These are phyloP conservation scores for Logfia minima DNA, from an alignment of 129 eudicot species.

Conservation along the genomic window DNA sequence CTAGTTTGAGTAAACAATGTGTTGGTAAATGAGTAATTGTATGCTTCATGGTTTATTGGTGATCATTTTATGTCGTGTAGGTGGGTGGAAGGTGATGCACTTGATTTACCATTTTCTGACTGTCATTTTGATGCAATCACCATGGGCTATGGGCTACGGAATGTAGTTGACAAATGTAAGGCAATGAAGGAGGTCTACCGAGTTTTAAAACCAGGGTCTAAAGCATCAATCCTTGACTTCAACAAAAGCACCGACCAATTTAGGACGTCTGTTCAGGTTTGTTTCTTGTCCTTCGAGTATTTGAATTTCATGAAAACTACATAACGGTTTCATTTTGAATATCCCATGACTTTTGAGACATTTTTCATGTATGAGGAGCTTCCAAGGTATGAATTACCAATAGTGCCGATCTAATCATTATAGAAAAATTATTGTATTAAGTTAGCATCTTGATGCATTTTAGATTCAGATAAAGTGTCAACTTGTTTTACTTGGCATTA, in stretches of 20 bases:
- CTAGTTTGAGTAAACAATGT: conserved; percentile 10
- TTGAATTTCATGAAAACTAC: background rate
- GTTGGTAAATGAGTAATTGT: background rate
- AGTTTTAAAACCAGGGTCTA: conserved; percentile 79
- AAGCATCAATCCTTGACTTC: conserved; percentile 87
- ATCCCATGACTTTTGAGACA: too few species aligned
- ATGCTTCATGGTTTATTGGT: conserved; percentile 13
- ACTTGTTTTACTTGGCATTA: background rate
- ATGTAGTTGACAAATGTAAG: conserved; percentile 63
- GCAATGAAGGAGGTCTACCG: conserved; percentile 72
- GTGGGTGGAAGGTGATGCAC: conserved; percentile 96
- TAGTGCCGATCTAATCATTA: too few species aligned
- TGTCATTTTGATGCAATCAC: conserved; percentile 83
- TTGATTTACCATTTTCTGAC: conserved; percentile 75
- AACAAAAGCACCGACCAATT: conserved; percentile 65
- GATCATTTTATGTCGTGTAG: conserved; percentile 42
- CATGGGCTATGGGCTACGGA: conserved; percentile 87
- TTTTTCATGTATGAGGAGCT: too few species aligned
- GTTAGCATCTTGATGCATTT: background rate
- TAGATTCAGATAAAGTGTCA: conserved; percentile 2
- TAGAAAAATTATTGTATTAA: too few species aligned
- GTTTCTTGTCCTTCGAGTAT: background rate
- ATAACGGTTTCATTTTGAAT: background rate
- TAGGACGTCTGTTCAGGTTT: conserved; percentile 61
- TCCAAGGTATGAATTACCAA: too few species aligned